Evolutionary conservation across 163 green algal species (phyloP).

Genomic region (Scenedesmus sp.): DNA sequence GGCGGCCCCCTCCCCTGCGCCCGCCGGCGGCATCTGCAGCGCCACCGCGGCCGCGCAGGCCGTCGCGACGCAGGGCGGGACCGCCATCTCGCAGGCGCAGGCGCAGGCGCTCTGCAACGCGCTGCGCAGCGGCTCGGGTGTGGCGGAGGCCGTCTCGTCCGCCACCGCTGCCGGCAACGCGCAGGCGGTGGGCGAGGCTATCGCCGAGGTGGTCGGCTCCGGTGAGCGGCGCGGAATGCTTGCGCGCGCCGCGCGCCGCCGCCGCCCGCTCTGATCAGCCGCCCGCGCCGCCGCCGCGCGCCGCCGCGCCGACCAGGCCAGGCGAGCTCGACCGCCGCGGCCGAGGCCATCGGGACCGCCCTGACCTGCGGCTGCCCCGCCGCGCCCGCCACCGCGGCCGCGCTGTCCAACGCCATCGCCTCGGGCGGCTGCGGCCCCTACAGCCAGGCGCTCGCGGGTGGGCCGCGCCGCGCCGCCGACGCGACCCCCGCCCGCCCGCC

Average conservation of each 20-base stretch:
- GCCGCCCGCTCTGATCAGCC: not conserved
- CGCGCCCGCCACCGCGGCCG: conserved; percentile 15
- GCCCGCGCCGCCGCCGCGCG: not conserved
- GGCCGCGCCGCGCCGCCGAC: not conserved
- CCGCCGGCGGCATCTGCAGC: not conserved
- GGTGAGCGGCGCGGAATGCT: not conserved
- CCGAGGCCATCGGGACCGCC: conserved; percentile 6
- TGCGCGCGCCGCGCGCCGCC: not conserved
- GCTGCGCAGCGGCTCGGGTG: not conserved
- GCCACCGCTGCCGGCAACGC: conserved; percentile 20
- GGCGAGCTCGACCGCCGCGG: not conserved
- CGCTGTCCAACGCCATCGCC: conserved; percentile 10
- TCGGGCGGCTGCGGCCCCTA: not conserved
- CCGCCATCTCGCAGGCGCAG: not conserved
- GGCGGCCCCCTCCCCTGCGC: not conserved
- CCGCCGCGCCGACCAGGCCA: not conserved
- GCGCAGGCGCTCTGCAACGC: conserved; percentile 17
- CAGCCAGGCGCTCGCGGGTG: not conserved
- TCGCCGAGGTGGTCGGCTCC: conserved; percentile 8
- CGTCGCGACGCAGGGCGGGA: not conserved
- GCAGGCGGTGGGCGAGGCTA: not conserved
- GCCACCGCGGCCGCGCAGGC: not conserved
- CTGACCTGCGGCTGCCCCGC: conserved; percentile 18
- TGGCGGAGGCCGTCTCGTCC: conserved; percentile 14
- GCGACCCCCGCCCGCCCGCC: too few relatives aligned